Evolutionary conservation across 306 rosid genomes (phyloP).

Genomic region (Cicer cuneatum): DNA sequence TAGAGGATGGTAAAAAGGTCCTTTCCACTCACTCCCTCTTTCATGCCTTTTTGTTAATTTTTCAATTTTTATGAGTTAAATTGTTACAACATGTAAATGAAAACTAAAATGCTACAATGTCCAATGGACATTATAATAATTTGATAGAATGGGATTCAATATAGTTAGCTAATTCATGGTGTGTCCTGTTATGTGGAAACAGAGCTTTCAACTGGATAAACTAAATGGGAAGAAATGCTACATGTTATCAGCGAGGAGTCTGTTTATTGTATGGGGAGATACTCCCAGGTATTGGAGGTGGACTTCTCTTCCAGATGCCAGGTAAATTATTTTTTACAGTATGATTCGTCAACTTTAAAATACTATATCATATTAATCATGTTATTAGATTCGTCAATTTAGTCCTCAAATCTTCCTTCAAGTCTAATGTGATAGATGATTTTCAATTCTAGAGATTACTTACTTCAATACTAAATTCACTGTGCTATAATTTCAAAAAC

Average conservation of each 20-base stretch:
- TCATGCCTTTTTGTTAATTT: no score
- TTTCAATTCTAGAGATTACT: neutral
- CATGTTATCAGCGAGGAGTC: constrained; percentile 74
- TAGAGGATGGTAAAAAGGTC: constrained; percentile 70
- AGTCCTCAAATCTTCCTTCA: neutral
- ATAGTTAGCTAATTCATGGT: neutral
- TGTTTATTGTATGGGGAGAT: constrained; percentile 73
- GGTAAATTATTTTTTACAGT: constrained; percentile 36
- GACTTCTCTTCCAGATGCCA: constrained; percentile 45
- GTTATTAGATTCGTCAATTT: neutral
- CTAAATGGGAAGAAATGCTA: constrained; percentile 70
- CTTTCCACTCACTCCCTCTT: neutral
- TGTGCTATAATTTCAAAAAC: neutral
- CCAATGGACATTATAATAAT: no score
- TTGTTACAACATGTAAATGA: no score
- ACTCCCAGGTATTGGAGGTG: constrained; percentile 78
- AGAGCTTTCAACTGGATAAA: constrained; percentile 79
- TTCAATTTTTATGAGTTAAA: no score
- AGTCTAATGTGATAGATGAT: neutral
- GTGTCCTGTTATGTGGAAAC: constrained; percentile 1
- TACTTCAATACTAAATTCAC: neutral
- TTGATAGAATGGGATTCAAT: no score
- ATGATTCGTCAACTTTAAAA: neutral
- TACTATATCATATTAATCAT: neutral
- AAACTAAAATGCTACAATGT: no score